These are phyloP conservation scores for Aegle marmelos DNA, from an alignment of 345 rosid genomes.

Conservation along the genomic window DNA sequence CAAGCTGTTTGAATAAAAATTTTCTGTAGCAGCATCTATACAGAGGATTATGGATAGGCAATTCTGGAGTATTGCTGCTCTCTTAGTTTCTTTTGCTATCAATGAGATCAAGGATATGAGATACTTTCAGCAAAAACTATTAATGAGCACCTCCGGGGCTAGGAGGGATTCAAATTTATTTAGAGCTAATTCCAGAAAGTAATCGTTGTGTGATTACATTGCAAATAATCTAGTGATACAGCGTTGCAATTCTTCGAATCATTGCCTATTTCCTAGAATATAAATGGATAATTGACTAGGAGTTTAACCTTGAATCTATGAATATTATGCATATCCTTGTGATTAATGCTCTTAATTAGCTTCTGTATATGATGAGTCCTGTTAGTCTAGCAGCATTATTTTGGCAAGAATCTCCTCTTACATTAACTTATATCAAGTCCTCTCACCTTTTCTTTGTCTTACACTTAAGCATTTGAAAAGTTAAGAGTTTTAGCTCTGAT, in stretches of 20 bases:
- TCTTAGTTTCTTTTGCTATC: not conserved
- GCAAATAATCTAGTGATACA: not conserved
- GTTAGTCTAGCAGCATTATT: not conserved
- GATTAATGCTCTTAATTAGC: not conserved
- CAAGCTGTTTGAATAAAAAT: not conserved
- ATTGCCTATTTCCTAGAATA: not conserved
- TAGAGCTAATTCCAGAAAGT: not conserved
- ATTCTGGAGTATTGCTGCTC: not conserved
- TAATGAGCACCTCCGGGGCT: not conserved
- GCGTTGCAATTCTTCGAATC: not conserved
- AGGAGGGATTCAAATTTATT: not conserved
- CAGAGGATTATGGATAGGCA: not conserved
- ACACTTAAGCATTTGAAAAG: not conserved
- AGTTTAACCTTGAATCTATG: not conserved
- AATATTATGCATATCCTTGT: not conserved
- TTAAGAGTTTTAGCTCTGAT: not conserved
- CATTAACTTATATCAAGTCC: not conserved
- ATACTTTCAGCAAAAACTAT: not conserved
- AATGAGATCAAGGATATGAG: not conserved
- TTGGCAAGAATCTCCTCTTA: not conserved
- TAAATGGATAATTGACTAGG: not conserved
- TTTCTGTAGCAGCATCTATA: not conserved
- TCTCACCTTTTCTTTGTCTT: not conserved
- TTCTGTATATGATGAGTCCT: not conserved
- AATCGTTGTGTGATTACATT: not conserved